Evolutionary conservation across 78 protist genomes (phyloP).

Genomic region (Ministeria vibrans): DNA sequence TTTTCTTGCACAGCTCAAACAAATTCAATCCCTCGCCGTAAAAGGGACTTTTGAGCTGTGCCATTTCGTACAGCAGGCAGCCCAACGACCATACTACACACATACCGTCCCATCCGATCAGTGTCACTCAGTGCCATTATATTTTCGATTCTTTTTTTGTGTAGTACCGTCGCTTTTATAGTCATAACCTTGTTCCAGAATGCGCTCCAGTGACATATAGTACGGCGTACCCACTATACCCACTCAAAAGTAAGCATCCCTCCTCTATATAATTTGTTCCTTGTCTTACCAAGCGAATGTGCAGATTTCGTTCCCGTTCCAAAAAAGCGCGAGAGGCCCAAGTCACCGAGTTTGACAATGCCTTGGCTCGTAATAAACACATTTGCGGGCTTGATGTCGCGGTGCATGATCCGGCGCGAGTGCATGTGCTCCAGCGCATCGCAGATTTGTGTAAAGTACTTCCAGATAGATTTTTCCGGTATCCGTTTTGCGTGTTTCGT

Average conservation of each 20-base stretch:
- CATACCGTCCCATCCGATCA: too few species aligned
- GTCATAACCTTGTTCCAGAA: constrained; percentile 19
- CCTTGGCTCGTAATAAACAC: constrained; percentile 30
- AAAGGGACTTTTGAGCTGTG: constrained; percentile 23
- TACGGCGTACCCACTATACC: constrained; percentile 65
- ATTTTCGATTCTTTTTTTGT: too few species aligned
- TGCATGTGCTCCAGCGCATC: constrained; percentile 35
- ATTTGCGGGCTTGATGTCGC: constrained; percentile 52
- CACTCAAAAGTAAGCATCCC: not conserved
- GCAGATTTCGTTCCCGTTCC: not conserved
- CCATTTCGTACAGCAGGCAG: constrained; percentile 43
- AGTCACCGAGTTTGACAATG: constrained; percentile 44
- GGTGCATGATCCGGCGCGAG: constrained; percentile 25
- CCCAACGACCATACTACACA: constrained; percentile 69
- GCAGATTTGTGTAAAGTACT: constrained; percentile 34
- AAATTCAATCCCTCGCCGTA: constrained; percentile 23
- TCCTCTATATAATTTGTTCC: not conserved
- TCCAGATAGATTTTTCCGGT: not conserved
- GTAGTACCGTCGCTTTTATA: constrained; percentile 21
- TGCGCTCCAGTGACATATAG: constrained; percentile 71
- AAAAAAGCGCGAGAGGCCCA: constrained; percentile 39
- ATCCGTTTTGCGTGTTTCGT: not conserved
- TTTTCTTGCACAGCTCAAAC: constrained; percentile 10
- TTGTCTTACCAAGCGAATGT: not conserved
- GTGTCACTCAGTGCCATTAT: too few species aligned